Evolutionary conservation across 306 rosid species (phyloP).

Genomic region (Notholithocarpus densiflorus): DNA sequence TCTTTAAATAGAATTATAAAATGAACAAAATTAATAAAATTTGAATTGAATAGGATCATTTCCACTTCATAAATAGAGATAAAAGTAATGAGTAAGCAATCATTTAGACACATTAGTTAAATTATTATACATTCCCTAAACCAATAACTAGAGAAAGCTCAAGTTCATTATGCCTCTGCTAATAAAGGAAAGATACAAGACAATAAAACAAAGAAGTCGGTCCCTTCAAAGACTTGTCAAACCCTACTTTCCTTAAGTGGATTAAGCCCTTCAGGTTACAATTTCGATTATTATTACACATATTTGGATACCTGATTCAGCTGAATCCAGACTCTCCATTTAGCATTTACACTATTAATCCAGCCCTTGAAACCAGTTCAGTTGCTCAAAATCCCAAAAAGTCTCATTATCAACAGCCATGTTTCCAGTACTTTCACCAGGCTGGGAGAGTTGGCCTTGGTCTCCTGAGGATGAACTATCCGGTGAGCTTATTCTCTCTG

Average conservation of each 20-base stretch:
- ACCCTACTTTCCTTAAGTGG: not conserved
- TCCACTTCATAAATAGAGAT: no score
- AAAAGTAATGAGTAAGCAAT: not conserved
- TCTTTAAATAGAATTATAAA: no score
- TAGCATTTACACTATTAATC: not conserved
- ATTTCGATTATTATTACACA: not conserved
- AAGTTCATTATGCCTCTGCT: not conserved
- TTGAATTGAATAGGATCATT: no score
- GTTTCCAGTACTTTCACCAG: conserved; percentile 14
- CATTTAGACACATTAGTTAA: not conserved
- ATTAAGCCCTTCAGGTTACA: not conserved
- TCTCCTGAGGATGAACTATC: conserved; percentile 55
- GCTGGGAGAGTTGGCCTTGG: conserved; percentile 26
- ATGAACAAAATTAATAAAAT: no score
- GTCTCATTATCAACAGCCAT: conserved; percentile 30
- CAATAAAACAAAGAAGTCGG: not conserved
- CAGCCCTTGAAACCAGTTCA: conserved; percentile 40
- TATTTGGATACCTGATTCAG: not conserved
- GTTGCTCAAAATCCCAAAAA: conserved; percentile 54
- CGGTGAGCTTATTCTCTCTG: conserved; percentile 36
- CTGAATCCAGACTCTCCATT: not conserved
- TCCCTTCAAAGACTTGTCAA: not conserved
- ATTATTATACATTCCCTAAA: not conserved
- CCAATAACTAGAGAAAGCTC: not conserved
- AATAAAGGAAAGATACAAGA: not conserved